Base-by-base conservation (phyloP, 306 rosid species). In the Arachis hypogaea region DNA sequence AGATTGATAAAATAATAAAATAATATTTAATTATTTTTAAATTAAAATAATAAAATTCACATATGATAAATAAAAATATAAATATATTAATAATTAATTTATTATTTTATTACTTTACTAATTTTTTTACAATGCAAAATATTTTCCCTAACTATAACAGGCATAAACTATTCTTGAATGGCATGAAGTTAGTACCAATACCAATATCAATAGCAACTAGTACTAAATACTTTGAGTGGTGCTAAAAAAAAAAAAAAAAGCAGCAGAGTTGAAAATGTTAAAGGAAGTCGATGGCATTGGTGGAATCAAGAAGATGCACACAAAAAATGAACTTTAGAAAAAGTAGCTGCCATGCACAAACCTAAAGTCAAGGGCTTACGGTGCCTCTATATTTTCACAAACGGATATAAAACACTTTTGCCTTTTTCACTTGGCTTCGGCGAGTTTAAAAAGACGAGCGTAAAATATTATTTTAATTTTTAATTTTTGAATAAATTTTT, bases 261-360 rank as follows among this genome's bases (percentile, higher is more conserved):
- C 16, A 30, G 8, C 2, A 56, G 45, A 38, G 59, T 66, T 66
- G 71, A 28, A 50, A 67, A 30, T 66, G 71, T 10, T 30, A 67
- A 49, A 67, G 46, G 59, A 67, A 29, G 50, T 67, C 30, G 60
- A 67, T 66, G 45, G 59, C 46, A 38, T 9, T 50, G 59, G 72
- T n/a, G 11, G 46, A 22, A 50, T 49, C 45, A 40, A 50, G 41
- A 33, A 33, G 4, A 33, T 33, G 7, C 36, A 10, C 56, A 66
- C 43, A 11, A 11, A 46, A 43, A 16, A 46, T 68, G n/a, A 67
- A 60, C 73, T 77, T 69, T 71, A 51, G n/a, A 63, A 69, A 74
- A 78, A 63, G 77, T 45, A 33, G 75, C 5, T 5, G 73, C 72
- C 22, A 60, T 16, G 59, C 28, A 14, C 7, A 56, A 65, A 44